Base-by-base conservation (phyloP, 192 early-diverging fungal genomes). In the Podila minutissima region DNA sequence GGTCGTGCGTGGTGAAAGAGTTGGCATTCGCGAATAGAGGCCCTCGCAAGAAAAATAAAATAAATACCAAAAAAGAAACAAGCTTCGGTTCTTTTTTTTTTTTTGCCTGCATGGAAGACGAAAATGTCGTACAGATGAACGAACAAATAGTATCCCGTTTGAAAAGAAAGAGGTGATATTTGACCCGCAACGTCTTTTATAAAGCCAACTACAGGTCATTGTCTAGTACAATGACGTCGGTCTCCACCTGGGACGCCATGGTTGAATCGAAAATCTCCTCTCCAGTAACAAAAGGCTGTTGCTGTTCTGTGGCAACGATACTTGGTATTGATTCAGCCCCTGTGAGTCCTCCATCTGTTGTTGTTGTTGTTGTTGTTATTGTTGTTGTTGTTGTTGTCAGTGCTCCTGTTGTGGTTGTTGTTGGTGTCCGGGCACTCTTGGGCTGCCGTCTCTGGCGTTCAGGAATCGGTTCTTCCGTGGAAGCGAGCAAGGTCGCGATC, bases 381-480 rank as follows among this genome's bases (percentile, higher is more conserved):
- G 48, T 38, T 60, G 67, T 59, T 60, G 67, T 26, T 53, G 67
- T 29, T 65, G 64, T 28, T 50, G 48, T 15, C 3, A 20, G 1
- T 49, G 64, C 1, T 33, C 19, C 37, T 3, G 37, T n/a, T 41
- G 32, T 3, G 7, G 33, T 12, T 37, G 63, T n/a, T 8, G 26
- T 41, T 59, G 29, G 17, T 65, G 46, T 20, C 4, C 28, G 37
- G 33, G 20, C 0, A 7, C 11, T 31, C n/a, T 28, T 62, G 1
- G 48, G 32, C 26, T 37, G 22, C 11, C 59, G 41, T 59, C 59
- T 29, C 50, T 72, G 65, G 3, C 76, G 63, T 37, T 79, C 70
- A 20, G 70, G 76, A 31, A 79, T 79, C 12, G 76, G 76, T 26
- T 79, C 76, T 33, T 79, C 76, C 29, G 76, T 72, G 0, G 70